Evolutionary conservation across 139 green algal species (phyloP), one percentile per base, ranked within the genome.

Genomic region (Chloropicon primus): DNA sequence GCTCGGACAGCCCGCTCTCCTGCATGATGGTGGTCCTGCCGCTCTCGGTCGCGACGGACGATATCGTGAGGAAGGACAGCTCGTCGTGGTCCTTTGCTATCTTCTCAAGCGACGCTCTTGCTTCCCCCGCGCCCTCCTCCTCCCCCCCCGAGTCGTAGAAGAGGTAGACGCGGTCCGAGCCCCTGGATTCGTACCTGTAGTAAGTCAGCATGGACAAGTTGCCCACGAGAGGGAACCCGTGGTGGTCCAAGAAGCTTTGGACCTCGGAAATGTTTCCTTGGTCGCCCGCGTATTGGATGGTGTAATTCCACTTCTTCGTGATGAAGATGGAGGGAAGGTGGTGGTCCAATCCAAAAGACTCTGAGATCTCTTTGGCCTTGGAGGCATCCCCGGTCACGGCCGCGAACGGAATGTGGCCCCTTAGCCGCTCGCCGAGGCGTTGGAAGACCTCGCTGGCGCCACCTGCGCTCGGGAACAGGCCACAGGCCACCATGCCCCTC

Each of bases 201-300:
- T 79, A 82, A 1, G 79, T 82, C 21, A 80, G 53, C 73, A 79
- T 26, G 41, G 25, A 76, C 22, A 80, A 76, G 22, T 82, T 82
- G 74, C 79, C 79, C 28, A 82, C 74, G 24, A 77, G 54, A 2
- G 79, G 79, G 41, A 82, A 82, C 25, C 27, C 74, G 24, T 82
- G 41, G 75, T 27, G 22, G 22, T 82, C 25, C 2, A 82, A 22
- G 23, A 77, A 82, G 27, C 21, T 26, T 25, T 79, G 27, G 27
- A 79, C 23, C 26, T 62, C 79, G 2, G 54, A 2, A 71, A 25
- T 25, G 73, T 17, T 17, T n/a, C 74, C 26, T 24, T 77, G 26
- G 62, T 72, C 3, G 24, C 77, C 77, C 24, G 76, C 54, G 25
- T 41, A 81, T 27, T 76, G 24, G n/a, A 81, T 23, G 21, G 27